phyloP scores from a whole-genome alignment of 768 basidiomycete genomes.

The Heimioporus sp. region DNA sequence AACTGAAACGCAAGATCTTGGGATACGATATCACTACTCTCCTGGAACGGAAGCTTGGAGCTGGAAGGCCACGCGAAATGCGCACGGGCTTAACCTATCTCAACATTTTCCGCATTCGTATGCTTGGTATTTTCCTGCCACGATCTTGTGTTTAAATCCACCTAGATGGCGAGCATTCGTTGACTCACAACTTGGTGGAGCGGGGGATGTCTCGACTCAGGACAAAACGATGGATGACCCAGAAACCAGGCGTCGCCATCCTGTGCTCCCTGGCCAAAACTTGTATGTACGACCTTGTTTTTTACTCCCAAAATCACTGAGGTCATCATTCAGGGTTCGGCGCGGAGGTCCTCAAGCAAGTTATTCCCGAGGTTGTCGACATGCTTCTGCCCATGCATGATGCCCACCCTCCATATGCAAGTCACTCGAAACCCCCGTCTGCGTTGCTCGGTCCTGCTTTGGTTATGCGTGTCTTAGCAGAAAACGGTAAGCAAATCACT shows the following conservation, averaged over 20 bases:
- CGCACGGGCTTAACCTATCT: slow-evolving; percentile 16
- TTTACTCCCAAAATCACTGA: not conserved
- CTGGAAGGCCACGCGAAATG: slow-evolving; percentile 10
- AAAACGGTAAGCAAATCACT: slow-evolving; percentile 4
- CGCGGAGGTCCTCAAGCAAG: slow-evolving; percentile 7
- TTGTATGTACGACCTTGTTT: not conserved
- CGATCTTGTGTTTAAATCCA: not conserved
- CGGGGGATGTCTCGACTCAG: slow-evolving; percentile 9
- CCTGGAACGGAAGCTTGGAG: slow-evolving; percentile 10
- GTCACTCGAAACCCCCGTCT: slow-evolving; percentile 3
- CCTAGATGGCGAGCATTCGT: slow-evolving; percentile 7
- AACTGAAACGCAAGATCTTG: slow-evolving; percentile 1
- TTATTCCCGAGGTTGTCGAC: slow-evolving; percentile 8
- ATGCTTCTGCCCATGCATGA: slow-evolving; percentile 10
- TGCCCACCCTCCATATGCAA: not conserved
- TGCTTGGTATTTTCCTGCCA: not conserved
- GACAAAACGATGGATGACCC: slow-evolving; percentile 8
- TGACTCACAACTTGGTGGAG: slow-evolving; percentile 10
- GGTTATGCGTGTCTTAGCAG: slow-evolving; percentile 11
- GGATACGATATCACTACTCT: slow-evolving; percentile 10
- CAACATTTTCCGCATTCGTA: slow-evolving; percentile 9
- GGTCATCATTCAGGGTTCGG: slow-evolving; percentile 7
- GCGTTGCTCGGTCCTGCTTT: slow-evolving; percentile 14
- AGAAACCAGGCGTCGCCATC: slow-evolving; percentile 16
- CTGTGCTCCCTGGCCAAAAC: slow-evolving; percentile 16